Percentiles rank a stretch among this genome's conserved stretches.
phyloP scores from a whole-genome alignment of 208 protist genomes.

The Leishmania gerbilli region DNA sequence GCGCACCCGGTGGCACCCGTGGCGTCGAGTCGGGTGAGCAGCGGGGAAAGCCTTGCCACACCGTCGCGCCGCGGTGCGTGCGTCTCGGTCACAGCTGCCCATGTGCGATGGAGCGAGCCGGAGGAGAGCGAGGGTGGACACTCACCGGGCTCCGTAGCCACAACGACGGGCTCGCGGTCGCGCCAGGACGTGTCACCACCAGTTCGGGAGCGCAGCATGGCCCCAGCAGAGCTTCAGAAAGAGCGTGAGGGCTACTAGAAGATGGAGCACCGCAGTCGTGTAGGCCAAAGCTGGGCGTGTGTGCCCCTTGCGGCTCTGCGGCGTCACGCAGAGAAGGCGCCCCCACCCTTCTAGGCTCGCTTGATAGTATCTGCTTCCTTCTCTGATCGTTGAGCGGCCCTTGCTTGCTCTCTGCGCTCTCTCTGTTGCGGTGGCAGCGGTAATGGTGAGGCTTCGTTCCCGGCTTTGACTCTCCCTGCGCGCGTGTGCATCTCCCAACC shows the following conservation, averaged over 20 bases:
- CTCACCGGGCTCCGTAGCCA: slow-evolving; percentile 19
- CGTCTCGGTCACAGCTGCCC: not conserved
- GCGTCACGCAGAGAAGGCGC: not conserved
- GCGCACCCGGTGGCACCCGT: not conserved
- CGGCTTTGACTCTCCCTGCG: not conserved
- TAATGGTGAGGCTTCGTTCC: not conserved
- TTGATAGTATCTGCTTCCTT: not conserved
- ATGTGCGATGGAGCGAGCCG: slow-evolving; percentile 22
- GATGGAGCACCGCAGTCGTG: not conserved
- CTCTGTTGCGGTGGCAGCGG: not conserved
- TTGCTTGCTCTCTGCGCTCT: not conserved
- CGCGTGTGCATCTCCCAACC: not conserved
- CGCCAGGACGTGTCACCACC: slow-evolving; percentile 48
- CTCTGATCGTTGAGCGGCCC: not conserved
- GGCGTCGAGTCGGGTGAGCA: not conserved
- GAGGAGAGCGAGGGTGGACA: slow-evolving; percentile 19
- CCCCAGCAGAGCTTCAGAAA: slow-evolving; percentile 37
- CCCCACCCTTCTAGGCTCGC: not conserved
- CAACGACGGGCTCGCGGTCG: slow-evolving; percentile 15
- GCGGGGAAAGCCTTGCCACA: not conserved
- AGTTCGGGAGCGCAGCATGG: slow-evolving; percentile 55
- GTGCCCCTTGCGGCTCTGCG: not conserved
- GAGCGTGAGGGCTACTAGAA: slow-evolving; percentile 11
- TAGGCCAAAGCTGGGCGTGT: not conserved
- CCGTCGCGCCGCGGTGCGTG: not conserved